Evolutionary conservation across 768 basidiomycete genomes (phyloP).

Genomic region (Mycena pura): DNA sequence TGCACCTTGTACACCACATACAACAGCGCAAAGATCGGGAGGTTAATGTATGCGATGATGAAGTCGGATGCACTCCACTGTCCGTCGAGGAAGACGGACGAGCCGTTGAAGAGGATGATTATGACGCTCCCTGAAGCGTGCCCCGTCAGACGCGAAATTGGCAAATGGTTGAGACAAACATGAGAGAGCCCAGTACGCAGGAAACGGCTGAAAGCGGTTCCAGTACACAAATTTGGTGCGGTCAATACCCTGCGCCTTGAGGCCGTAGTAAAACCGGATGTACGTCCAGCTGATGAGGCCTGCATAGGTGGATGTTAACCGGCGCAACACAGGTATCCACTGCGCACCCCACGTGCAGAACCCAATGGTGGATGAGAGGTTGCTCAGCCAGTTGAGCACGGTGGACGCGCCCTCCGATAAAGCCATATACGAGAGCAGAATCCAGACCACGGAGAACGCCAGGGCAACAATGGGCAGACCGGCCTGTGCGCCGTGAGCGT

Average conservation of each 20-base stretch:
- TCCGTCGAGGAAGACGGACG: slow-evolving; percentile 25
- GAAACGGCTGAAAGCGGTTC: slow-evolving; percentile 55
- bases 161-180: too few species aligned
- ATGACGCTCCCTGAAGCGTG: slow-evolving; percentile 15
- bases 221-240: slow-evolving; percentile 59
- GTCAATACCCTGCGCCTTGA: slow-evolving; percentile 56
- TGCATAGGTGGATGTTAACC: neutral
- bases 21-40: slow-evolving; percentile 24
- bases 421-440: slow-evolving; percentile 53
- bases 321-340: neutral
- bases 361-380: slow-evolving; percentile 54
- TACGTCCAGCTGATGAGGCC: slow-evolving; percentile 21
- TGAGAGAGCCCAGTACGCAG: slow-evolving; percentile 50
- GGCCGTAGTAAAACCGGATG: slow-evolving; percentile 32
- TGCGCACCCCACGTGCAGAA: slow-evolving; percentile 55
- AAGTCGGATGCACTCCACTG: slow-evolving; percentile 23
- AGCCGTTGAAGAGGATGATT: slow-evolving; percentile 29
- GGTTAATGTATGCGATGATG: slow-evolving; percentile 28
- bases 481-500: neutral
- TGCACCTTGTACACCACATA: slow-evolving; percentile 16
- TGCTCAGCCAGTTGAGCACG: slow-evolving; percentile 59
- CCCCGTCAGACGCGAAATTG: too few species aligned
- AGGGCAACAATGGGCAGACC: slow-evolving; percentile 15
- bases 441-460: slow-evolving; percentile 15
- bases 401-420: slow-evolving; percentile 44